A percentile compares a stretch with the other conserved stretches of the same genome.
phyloP scores from a whole-genome alignment of 2,329 filamentous ascomycete species.

The Paraphoma chrysanthemicola region DNA sequence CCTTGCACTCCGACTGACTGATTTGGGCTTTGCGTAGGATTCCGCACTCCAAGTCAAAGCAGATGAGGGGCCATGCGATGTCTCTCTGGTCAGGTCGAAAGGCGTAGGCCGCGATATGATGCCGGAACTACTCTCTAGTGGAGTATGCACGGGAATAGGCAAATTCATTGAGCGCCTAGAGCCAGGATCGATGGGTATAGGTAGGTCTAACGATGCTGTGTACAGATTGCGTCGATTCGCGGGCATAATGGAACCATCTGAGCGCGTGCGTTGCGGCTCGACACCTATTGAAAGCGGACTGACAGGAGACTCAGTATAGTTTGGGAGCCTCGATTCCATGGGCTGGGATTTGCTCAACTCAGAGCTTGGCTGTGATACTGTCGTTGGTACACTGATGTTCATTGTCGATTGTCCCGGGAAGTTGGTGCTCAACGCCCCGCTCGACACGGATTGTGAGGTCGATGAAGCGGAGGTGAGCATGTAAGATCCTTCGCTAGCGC shows the following conservation, averaged over 20 bases:
- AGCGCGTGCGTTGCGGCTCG: slow-evolving; percentile 6
- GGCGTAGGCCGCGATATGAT: slow-evolving; percentile 12
- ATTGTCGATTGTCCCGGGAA: slow-evolving; percentile 23
- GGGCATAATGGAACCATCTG: slow-evolving; percentile 12
- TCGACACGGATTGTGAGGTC: slow-evolving; percentile 22
- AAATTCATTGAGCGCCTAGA: slow-evolving; percentile 30
- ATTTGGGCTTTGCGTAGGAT: slow-evolving; percentile 23
- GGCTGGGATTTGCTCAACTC: slow-evolving; percentile 7
- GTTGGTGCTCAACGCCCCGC: slow-evolving; percentile 19
- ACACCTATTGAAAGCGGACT: slow-evolving; percentile 20
- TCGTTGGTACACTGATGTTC: slow-evolving; percentile 15
- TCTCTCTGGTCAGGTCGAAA: slow-evolving; percentile 18
- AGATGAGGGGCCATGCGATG: slow-evolving; percentile 19
- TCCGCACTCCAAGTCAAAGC: slow-evolving; percentile 21
- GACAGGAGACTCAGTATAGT: slow-evolving; percentile 31
- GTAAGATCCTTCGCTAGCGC: slow-evolving; percentile 25
- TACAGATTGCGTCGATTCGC: slow-evolving; percentile 23
- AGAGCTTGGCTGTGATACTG: slow-evolving; percentile 15
- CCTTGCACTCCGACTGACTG: slow-evolving; percentile 23
- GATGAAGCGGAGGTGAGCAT: slow-evolving; percentile 21
- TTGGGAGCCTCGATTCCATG: slow-evolving; percentile 14
- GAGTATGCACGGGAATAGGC: slow-evolving; percentile 29
- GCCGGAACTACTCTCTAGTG: slow-evolving; percentile 12
- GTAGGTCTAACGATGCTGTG: slow-evolving; percentile 31
- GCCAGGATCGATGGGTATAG: slow-evolving; percentile 22